A percentile compares a stretch with the other conserved stretches of the same genome.
phyloP scores from a whole-genome alignment of 306 rosid genomes.

The Ormosia emarginata region DNA sequence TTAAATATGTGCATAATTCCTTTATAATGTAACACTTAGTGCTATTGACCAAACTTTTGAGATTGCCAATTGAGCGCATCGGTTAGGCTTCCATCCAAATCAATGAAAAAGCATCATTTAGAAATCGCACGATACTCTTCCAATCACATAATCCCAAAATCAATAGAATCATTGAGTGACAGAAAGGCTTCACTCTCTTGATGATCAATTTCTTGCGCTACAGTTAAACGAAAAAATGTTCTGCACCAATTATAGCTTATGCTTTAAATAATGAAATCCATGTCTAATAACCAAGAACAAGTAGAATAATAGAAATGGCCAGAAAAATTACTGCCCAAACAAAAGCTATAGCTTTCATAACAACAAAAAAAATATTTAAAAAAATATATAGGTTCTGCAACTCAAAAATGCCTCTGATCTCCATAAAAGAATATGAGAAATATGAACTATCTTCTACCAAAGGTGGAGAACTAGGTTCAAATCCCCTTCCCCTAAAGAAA shows the following conservation, averaged over 20 bases:
- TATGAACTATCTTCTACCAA: no score
- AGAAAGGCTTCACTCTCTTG: not conserved
- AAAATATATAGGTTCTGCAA: not conserved
- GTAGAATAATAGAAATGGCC: not conserved
- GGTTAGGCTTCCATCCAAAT: constrained; percentile 1
- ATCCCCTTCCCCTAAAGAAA: no score
- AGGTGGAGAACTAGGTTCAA: no score
- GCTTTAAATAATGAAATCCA: not conserved
- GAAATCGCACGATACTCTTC: not conserved
- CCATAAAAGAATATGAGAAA: not conserved
- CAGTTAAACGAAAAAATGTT: not conserved
- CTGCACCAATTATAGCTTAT: not conserved
- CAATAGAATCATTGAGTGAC: not conserved
- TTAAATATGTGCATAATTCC: not conserved
- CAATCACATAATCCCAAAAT: not conserved
- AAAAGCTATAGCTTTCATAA: not conserved
- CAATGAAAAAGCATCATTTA: not conserved
- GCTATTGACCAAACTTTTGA: not conserved
- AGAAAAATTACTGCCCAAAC: no score
- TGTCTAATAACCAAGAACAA: not conserved
- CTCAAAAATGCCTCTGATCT: not conserved
- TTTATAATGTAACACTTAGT: not conserved
- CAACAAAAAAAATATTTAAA: not conserved
- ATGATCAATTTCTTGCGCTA: not conserved
- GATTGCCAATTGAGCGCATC: not conserved